These are phyloP conservation scores for Zopfia rhizophila DNA, from an alignment of 2,329 filamentous ascomycete genomes.

Conservation along the genomic window DNA sequence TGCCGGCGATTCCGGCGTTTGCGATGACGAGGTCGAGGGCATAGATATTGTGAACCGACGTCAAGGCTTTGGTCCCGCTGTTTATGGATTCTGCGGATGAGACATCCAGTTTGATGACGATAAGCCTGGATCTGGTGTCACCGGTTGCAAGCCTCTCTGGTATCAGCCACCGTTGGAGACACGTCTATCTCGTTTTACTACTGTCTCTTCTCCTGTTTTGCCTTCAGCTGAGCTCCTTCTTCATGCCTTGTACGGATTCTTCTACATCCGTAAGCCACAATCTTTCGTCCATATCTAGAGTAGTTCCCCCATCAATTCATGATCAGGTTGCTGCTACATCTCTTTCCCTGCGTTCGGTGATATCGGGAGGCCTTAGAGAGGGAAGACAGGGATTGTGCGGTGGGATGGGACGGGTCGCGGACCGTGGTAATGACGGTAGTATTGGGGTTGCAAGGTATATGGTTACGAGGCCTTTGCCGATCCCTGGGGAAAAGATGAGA, in stretches of 20 bases:
- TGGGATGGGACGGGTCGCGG: slow-evolving; percentile 41
- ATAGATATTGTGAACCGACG: slow-evolving; percentile 8
- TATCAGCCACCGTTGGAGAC: too few relatives aligned
- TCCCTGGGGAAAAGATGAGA: slow-evolving; percentile 35
- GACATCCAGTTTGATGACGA: slow-evolving; percentile 22
- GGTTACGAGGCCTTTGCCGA: slow-evolving; percentile 47
- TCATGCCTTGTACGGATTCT: too few relatives aligned
- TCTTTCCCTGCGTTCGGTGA: too few relatives aligned
- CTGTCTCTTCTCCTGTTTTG: too few relatives aligned
- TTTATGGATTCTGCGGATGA: slow-evolving; percentile 35
- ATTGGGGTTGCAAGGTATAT: slow-evolving; percentile 50
- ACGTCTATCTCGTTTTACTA: too few relatives aligned
- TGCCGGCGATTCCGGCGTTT: slow-evolving; percentile 47
- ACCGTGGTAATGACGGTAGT: slow-evolving; percentile 55
- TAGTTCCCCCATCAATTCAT: too few relatives aligned
- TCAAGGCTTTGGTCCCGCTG: slow-evolving; percentile 36
- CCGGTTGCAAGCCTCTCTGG: too few relatives aligned
- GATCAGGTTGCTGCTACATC: too few relatives aligned
- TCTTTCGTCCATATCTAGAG: too few relatives aligned
- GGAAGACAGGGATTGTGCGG: slow-evolving; percentile 34
- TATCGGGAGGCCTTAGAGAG: slow-evolving; percentile 33
- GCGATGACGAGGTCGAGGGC: slow-evolving; percentile 50
- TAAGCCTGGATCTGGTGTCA: slow-evolving; percentile 17
- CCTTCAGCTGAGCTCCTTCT: too few relatives aligned
- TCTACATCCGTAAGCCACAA: too few relatives aligned